Conservation (phyloP, 2,329 filamentous ascomycete genomes). For the Ramularia collo-cygni region DNA sequence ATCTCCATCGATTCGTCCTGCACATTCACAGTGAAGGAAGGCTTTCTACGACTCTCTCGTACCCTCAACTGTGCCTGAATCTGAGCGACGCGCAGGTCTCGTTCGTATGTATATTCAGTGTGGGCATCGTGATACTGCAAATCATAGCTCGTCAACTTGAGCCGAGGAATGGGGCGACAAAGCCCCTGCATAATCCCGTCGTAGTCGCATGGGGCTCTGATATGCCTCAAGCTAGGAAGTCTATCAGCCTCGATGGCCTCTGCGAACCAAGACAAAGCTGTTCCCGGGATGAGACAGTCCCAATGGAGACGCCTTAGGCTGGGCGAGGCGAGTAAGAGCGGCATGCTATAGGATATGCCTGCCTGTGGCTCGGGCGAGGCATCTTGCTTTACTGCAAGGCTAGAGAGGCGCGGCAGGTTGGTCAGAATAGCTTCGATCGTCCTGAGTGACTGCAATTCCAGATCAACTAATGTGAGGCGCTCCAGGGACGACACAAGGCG, state of each 20-base stretch:
- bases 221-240: constrained; percentile 46
- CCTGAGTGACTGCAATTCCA: constrained; percentile 46
- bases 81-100: constrained; percentile 41
- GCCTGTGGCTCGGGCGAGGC: constrained; percentile 40
- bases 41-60: constrained; percentile 48
- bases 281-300: constrained; percentile 51
- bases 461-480: constrained; percentile 46
- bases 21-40: constrained; percentile 55
- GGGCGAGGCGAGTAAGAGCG: constrained; percentile 39
- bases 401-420: constrained; percentile 38
- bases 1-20: constrained; percentile 40
- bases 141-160: constrained; percentile 46
- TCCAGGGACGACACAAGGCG: constrained; percentile 40
- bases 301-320: constrained; percentile 50
- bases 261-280: constrained; percentile 57
- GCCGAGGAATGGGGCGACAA: constrained; percentile 55
- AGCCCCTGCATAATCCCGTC: constrained; percentile 63
- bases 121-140: constrained; percentile 9
- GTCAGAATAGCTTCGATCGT: constrained; percentile 48
- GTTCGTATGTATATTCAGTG: constrained; percentile 11
- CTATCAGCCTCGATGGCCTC: constrained; percentile 45
- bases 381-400: constrained; percentile 49
- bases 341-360: constrained; percentile 21
- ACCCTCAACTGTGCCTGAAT: constrained; percentile 60
- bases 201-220: constrained; percentile 63